Percentiles rank a stretch among this genome's conserved stretches.
Conservation (phyloP, 2,329 filamentous ascomycete genomes). For the Biscogniauxia sp. region DNA sequence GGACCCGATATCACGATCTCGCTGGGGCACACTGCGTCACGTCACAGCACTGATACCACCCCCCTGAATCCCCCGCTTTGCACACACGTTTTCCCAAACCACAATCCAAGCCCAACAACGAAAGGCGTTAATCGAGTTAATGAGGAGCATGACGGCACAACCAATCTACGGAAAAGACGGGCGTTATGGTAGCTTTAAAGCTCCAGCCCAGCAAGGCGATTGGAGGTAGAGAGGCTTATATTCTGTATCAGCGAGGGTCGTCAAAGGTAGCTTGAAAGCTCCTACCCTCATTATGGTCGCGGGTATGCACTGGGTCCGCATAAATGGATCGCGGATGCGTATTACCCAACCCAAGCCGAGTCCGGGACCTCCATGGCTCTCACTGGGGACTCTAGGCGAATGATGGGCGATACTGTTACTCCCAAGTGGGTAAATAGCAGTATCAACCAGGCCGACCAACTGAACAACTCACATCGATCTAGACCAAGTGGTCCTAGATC, state of each 20-base stretch:
- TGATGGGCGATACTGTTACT: slow-evolving; percentile 14
- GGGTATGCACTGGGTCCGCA: slow-evolving; percentile 11
- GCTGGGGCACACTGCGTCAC: slow-evolving; percentile 19
- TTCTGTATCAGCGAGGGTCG: slow-evolving; percentile 38
- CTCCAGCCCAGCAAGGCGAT: slow-evolving; percentile 52
- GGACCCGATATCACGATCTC: slow-evolving; percentile 19
- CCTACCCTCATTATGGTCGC: slow-evolving; percentile 37
- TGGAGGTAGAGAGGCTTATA: slow-evolving; percentile 26
- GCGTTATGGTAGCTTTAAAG: slow-evolving; percentile 64
- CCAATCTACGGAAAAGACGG: slow-evolving; percentile 30
- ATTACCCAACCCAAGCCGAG: slow-evolving; percentile 3
- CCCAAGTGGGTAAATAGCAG: slow-evolving; percentile 24
- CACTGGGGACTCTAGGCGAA: slow-evolving; percentile 9
- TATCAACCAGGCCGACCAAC: slow-evolving; percentile 8
- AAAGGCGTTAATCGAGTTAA: slow-evolving; percentile 33
- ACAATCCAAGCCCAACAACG: slow-evolving; percentile 28
- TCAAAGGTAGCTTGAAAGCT: slow-evolving; percentile 50
- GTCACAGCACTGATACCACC: slow-evolving; percentile 27
- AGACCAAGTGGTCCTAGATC: slow-evolving; percentile 23
- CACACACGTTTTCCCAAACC: slow-evolving; percentile 32
- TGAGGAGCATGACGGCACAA: slow-evolving; percentile 32
- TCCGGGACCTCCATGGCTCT: slow-evolving; percentile 1
- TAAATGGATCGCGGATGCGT: slow-evolving; percentile 2
- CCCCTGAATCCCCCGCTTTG: slow-evolving; percentile 22
- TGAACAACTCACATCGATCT: slow-evolving; percentile 12